A percentile compares a stretch with the other conserved stretches of the same genome.
phyloP scores from a whole-genome alignment of 2,329 filamentous ascomycete genomes.

The Hypoxylon sp. region DNA sequence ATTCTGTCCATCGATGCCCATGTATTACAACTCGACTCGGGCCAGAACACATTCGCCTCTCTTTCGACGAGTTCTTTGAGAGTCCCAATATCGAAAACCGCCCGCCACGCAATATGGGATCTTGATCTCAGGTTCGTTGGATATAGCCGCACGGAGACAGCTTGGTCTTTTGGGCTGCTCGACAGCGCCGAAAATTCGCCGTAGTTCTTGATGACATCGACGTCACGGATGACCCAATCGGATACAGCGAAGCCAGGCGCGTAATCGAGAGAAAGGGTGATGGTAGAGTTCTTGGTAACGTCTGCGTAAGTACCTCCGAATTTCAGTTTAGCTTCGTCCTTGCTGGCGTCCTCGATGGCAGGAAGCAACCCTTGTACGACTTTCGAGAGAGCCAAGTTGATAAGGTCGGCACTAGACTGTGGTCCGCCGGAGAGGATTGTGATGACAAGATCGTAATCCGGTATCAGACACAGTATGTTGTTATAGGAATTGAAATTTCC shows the following conservation, averaged over 20 bases:
- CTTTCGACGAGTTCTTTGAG: constrained; percentile 43
- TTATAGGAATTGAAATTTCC: constrained; percentile 55
- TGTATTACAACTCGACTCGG: constrained; percentile 47
- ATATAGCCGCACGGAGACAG: constrained; percentile 48
- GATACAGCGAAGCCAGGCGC: constrained; percentile 59
- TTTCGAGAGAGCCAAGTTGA: constrained; percentile 47
- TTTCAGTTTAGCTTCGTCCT: constrained; percentile 53
- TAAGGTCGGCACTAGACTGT: constrained; percentile 45
- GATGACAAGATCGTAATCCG: constrained; percentile 55
- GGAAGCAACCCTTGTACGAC: constrained; percentile 58
- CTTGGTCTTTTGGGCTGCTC: constrained; percentile 27
- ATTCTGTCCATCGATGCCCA: constrained; percentile 50
- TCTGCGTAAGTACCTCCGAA: constrained; percentile 60
- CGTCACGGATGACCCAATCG: constrained; percentile 59
- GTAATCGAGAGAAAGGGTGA: constrained; percentile 58
- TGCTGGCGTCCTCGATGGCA: constrained; percentile 61
- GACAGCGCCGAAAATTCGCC: constrained; percentile 43
- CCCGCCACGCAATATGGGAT: constrained; percentile 45
- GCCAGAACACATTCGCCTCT: constrained; percentile 48
- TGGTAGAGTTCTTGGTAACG: constrained; percentile 57
- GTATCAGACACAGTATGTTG: constrained; percentile 53
- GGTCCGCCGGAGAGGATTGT: constrained; percentile 50
- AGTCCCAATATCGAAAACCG: constrained; percentile 44
- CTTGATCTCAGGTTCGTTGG: constrained; percentile 46
- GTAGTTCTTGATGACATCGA: constrained; percentile 59